Evolutionary conservation across 2,329 filamentous ascomycete species (phyloP), one percentile per base, ranked within the genome.

Genomic region (Gaeumannomyces tritici): DNA sequence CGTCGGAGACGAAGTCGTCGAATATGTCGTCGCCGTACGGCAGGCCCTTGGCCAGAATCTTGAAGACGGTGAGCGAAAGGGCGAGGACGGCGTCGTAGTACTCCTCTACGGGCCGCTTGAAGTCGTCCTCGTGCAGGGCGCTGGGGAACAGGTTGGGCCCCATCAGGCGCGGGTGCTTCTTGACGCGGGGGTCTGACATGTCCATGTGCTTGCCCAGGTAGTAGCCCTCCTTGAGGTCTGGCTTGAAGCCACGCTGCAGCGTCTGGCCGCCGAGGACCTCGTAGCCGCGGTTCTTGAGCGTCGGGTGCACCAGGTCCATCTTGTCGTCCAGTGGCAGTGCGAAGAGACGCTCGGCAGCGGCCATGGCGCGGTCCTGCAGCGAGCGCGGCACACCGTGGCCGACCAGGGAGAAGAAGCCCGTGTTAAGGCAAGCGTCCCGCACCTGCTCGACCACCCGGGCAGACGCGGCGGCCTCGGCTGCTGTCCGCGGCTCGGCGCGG

Each of bases 191-290:
- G 27, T 67, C 65, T 15, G 63, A 59, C 12, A 29, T 55, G 1
- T 69, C 66, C 29, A 80, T 72, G 27, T 81, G 73, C 29, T 72
- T 68, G 26, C 77, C 75, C 28, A 78, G 65, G 60, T 75, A 76
- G 64, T 73, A 78, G 2, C 75, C 74, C 65, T 82, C 79, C 66
- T 81, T 82, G 33, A 80, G 72, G 64, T 81, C 80, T 5, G 79
- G 79, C 31, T 74, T 71, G 5, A 73, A 72, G 18, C 73, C 75
- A 15, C 74, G 71, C 65, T 82, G 78, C 12, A 80, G 69, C 2
- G 74, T 76, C 64, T 82, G 79, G 2, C 74, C 75, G 7, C 75
- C 72, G 2, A 81, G 70, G 56, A 78, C 71, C 66, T 83, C 80
- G 65, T 83, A 83, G 26, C 80, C 80, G 59, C 80, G 73, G 66